Percentiles rank a stretch among this genome's conserved stretches.
Conservation (phyloP, 2,329 filamentous ascomycete genomes). For the Trichoderma atroviride region DNA sequence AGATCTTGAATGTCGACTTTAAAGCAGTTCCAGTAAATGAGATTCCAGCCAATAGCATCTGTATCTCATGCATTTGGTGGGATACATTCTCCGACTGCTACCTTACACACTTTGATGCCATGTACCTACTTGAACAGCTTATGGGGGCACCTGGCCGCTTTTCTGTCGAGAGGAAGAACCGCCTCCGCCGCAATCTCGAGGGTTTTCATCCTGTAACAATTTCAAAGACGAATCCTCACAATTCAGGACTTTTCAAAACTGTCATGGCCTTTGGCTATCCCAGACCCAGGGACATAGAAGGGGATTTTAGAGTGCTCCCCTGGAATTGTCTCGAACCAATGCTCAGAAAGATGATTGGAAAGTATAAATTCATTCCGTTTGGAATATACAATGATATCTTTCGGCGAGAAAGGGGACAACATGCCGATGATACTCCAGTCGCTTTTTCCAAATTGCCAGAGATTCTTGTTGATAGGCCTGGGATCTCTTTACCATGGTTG, state of each 20-base stretch:
- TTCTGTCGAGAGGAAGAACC: slow-evolving; percentile 96
- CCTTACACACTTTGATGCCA: slow-evolving; percentile 97
- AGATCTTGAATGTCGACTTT: slow-evolving; percentile 80
- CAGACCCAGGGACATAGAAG: slow-evolving; percentile 97
- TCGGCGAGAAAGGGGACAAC: neutral
- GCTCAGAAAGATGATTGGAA: slow-evolving; percentile 96
- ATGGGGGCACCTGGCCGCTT: slow-evolving; percentile 76
- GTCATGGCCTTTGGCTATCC: slow-evolving; percentile 97
- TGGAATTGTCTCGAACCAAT: slow-evolving; percentile 88
- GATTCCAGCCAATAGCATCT: slow-evolving; percentile 80
- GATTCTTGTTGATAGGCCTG: neutral
- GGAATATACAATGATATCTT: too few relatives aligned
- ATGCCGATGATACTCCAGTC: neutral
- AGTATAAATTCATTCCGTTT: slow-evolving; percentile 67
- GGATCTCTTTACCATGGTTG: neutral
- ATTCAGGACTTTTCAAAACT: slow-evolving; percentile 96
- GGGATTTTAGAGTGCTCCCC: slow-evolving; percentile 97
- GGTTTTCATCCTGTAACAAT: slow-evolving; percentile 91
- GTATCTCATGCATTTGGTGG: slow-evolving; percentile 98
- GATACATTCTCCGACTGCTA: slow-evolving; percentile 86
- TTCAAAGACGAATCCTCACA: slow-evolving; percentile 90
- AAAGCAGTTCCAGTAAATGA: slow-evolving; percentile 77
- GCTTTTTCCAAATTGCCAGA: neutral
- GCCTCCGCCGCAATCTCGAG: slow-evolving; percentile 92
- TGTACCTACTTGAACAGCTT: slow-evolving; percentile 88